These are phyloP conservation scores for Yamadazyma conglobata DNA, from an alignment of 1,139 yeast species.

Conservation along the genomic window DNA sequence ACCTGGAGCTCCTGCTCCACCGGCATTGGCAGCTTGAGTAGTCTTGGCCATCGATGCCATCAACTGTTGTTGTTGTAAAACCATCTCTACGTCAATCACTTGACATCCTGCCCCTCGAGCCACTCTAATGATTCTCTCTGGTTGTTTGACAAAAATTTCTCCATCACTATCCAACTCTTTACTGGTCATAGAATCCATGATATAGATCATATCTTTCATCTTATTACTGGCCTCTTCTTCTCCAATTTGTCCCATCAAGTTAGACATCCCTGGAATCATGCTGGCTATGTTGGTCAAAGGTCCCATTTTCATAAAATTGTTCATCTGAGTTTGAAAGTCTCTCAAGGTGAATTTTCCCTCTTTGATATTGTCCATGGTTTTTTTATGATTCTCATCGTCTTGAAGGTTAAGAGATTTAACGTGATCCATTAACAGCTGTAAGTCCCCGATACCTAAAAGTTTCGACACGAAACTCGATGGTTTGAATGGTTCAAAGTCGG, in stretches of 20 bases:
- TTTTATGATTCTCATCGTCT: slow-evolving; percentile 63
- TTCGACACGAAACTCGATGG: slow-evolving; percentile 88
- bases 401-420: slow-evolving; percentile 86
- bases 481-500: slow-evolving; percentile 87
- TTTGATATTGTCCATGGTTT: slow-evolving; percentile 87
- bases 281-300: slow-evolving; percentile 90
- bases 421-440: slow-evolving; percentile 91
- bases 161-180: slow-evolving; percentile 93
- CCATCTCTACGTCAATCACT: slow-evolving; percentile 91
- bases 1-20: slow-evolving; percentile 34
- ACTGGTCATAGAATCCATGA: slow-evolving; percentile 95
- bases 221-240: slow-evolving; percentile 85
- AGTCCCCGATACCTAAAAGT: slow-evolving; percentile 90
- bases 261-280: slow-evolving; percentile 93
- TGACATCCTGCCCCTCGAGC: slow-evolving; percentile 97
- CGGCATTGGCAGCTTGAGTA: slow-evolving; percentile 52
- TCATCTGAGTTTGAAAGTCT: slow-evolving; percentile 94
- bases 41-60: slow-evolving; percentile 91
- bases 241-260: slow-evolving; percentile 79
- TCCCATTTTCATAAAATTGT: slow-evolving; percentile 93
- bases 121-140: slow-evolving; percentile 81
- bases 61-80: slow-evolving; percentile 86
- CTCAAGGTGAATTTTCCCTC: slow-evolving; percentile 92
- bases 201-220: slow-evolving; percentile 84
- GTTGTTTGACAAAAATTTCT: slow-evolving; percentile 71